Percentiles rank a stretch among this genome's conserved stretches.
These are phyloP conservation scores for Xeromyces bisporus DNA, from an alignment of 495 filamentous ascomycete species.

Conservation along the genomic window DNA sequence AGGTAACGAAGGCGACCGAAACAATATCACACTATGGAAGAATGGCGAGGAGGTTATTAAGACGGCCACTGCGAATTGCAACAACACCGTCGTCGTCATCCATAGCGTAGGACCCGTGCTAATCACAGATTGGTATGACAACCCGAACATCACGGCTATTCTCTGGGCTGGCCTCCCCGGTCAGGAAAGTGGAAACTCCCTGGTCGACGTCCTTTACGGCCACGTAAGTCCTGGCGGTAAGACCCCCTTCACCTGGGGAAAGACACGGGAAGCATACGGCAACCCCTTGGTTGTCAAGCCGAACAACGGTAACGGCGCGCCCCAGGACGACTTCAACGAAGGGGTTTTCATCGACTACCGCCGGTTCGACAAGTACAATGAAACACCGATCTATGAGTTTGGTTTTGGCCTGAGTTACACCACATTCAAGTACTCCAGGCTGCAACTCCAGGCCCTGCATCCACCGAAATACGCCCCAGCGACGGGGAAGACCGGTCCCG, in stretches of 20 bases:
- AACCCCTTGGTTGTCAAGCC: conserved; percentile 55
- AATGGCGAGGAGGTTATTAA: conserved; percentile 64
- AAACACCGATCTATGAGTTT: conserved; percentile 76
- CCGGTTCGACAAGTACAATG: conserved; percentile 58
- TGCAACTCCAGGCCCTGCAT: conserved; percentile 41
- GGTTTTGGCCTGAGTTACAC: conserved; percentile 85
- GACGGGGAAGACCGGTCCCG: conserved; percentile 46
- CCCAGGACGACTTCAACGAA: conserved; percentile 70
- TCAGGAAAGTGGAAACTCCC: conserved; percentile 79
- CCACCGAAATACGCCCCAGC: conserved; percentile 47
- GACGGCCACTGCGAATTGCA: conserved; percentile 56
- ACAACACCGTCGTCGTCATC: conserved; percentile 87
- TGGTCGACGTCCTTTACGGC: conserved; percentile 84
- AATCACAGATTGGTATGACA: conserved; percentile 56
- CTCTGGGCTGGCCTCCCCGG: conserved; percentile 88
- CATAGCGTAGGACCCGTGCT: conserved; percentile 74
- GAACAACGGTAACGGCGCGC: conserved; percentile 51
- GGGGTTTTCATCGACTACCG: conserved; percentile 93
- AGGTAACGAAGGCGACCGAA: conserved; percentile 75
- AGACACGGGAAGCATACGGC: conserved; percentile 55
- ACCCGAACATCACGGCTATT: conserved; percentile 87
- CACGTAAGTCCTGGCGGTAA: conserved; percentile 72
- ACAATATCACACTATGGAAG: conserved; percentile 82
- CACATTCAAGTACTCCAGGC: conserved; percentile 61
- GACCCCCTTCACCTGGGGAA: conserved; percentile 77